These are phyloP conservation scores for Tetraselmis chui DNA, from an alignment of 139 green algal genomes.

Conservation along the genomic window DNA sequence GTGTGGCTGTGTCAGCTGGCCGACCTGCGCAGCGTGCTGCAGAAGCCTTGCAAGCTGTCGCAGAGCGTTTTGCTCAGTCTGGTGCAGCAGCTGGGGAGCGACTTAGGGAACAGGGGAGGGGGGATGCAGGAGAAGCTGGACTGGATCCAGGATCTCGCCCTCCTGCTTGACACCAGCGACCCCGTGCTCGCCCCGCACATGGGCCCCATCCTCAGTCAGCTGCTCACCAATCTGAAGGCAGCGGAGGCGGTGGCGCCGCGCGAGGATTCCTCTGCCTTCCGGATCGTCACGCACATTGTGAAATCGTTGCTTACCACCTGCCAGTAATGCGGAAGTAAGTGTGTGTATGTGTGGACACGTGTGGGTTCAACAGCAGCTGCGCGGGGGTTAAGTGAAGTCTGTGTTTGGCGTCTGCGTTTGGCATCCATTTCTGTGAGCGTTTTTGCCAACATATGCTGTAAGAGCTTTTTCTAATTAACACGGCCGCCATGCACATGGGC, in stretches of 20 bases:
- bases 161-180: conserved; percentile 53
- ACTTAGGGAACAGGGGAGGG: conserved; percentile 34
- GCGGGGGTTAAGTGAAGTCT: too few species aligned
- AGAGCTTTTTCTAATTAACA: too few species aligned
- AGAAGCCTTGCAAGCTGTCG: conserved; percentile 29
- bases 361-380: too few species aligned
- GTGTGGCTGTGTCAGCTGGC: conserved; percentile 63
- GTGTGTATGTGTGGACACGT: too few species aligned
- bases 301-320: conserved; percentile 11
- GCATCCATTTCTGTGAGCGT: too few species aligned
- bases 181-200: conserved; percentile 51
- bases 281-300: conserved; percentile 6
- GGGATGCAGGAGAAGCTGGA: conserved; percentile 49
- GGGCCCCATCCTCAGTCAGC: conserved; percentile 21
- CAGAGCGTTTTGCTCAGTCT: conserved; percentile 70
- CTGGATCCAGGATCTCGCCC: conserved; percentile 58
- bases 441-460: too few species aligned
- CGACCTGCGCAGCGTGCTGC: conserved; percentile 12
- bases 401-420: too few species aligned
- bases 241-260: not conserved
- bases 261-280: not conserved
- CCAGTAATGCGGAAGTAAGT: too few species aligned
- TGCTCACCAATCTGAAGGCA: not conserved
- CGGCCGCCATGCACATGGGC: too few species aligned
- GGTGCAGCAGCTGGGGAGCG: conserved; percentile 63